Percentiles rank a stretch among this genome's conserved stretches.
Conservation (phyloP, 2,329 filamentous ascomycete genomes). For the Rutstroemia sp. region DNA sequence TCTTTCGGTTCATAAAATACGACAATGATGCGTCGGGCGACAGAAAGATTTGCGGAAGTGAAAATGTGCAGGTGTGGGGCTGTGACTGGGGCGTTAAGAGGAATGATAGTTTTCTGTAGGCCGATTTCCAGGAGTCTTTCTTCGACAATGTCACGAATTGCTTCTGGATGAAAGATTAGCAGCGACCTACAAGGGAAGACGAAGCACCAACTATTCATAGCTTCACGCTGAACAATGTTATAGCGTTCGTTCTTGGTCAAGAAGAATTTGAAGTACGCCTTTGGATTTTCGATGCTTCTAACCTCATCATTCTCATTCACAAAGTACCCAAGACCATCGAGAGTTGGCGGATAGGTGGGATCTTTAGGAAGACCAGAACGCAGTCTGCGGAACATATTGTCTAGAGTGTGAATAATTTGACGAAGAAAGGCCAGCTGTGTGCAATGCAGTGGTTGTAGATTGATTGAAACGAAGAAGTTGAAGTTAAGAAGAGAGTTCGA, state of each 20-base stretch:
- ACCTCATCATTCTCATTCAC: conserved; percentile 70
- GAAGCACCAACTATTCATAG: conserved; percentile 60
- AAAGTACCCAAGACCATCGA: conserved; percentile 72
- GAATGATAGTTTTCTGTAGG: conserved; percentile 54
- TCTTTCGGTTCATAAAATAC: conserved; percentile 66
- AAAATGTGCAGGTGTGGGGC: conserved; percentile 65
- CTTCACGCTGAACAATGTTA: conserved; percentile 68
- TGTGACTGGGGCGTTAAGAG: conserved; percentile 39
- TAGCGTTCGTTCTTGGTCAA: conserved; percentile 65
- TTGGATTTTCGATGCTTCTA: conserved; percentile 58
- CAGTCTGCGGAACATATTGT: conserved; percentile 66
- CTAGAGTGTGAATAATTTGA: not conserved
- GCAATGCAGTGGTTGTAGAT: not conserved
- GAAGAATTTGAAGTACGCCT: conserved; percentile 67
- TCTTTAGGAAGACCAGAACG: conserved; percentile 65
- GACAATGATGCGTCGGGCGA: conserved; percentile 58
- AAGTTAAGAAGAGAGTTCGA: not conserved
- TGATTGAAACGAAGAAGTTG: too few relatives aligned
- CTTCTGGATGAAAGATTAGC: conserved; percentile 35
- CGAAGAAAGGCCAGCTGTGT: not conserved
- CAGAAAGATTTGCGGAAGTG: conserved; percentile 46
- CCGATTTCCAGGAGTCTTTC: conserved; percentile 54
- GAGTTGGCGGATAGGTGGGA: conserved; percentile 53
- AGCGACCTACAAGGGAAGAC: not conserved
- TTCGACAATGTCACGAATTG: conserved; percentile 52